Percentiles rank a stretch among this genome's conserved stretches.
These are phyloP conservation scores for Scleroderma citrinum DNA, from an alignment of 768 basidiomycete genomes.

Conservation along the genomic window DNA sequence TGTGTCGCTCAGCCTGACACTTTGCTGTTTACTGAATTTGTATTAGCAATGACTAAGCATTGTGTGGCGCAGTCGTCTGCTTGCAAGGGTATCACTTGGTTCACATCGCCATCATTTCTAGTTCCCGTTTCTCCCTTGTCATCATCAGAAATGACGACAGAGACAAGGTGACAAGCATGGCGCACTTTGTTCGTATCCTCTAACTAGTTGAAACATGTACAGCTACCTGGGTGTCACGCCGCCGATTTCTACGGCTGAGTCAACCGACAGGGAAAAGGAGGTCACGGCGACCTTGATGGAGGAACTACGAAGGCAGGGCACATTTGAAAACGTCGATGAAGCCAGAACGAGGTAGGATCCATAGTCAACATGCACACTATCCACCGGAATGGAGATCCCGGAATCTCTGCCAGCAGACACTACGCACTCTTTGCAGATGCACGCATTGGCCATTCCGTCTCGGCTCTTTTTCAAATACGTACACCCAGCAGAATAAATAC, in stretches of 20 bases:
- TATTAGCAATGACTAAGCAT: not conserved
- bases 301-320: slow-evolving; percentile 79
- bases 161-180: slow-evolving; percentile 31
- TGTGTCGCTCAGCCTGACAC: no score
- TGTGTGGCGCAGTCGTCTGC: not conserved
- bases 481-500: slow-evolving; percentile 7
- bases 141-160: slow-evolving; percentile 33
- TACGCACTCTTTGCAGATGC: not conserved
- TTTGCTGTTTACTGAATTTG: no score
- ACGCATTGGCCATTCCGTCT: not conserved
- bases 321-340: slow-evolving; percentile 88
- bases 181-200: slow-evolving; percentile 4
- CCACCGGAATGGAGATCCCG: not conserved
- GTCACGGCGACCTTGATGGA: slow-evolving; percentile 84
- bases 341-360: slow-evolving; percentile 69
- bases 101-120: not conserved
- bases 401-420: not conserved
- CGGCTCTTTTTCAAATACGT: not conserved
- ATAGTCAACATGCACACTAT: slow-evolving; percentile 4
- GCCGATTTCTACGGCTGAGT: slow-evolving; percentile 74
- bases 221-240: slow-evolving; percentile 81
- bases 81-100: no score
- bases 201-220: slow-evolving; percentile 13
- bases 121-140: not conserved
- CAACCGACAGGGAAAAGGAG: slow-evolving; percentile 73